Evolutionary conservation across 768 basidiomycete species (phyloP), one percentile per base, ranked within the genome.

Genomic region (Leccinum barrowsii): DNA sequence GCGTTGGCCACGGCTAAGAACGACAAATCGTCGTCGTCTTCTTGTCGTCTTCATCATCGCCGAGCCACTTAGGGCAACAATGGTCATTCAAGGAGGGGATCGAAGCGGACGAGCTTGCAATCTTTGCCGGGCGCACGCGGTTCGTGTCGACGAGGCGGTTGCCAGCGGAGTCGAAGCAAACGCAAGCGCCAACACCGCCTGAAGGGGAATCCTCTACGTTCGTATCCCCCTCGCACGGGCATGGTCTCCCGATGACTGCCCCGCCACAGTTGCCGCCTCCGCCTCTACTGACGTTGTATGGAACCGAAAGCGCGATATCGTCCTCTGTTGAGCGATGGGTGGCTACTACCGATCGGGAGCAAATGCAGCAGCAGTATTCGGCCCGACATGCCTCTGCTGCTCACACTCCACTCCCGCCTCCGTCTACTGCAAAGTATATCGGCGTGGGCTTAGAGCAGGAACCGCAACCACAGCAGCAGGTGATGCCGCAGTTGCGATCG

Each of bases 61-160:
- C 70, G 7, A 49, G 65, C 1, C 60, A 53, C 59, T 61, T 57
- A 67, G 75, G 81, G 5, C 66, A 78, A 19, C 70, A 78, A 3
- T 85, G 83, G 85, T 76, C 71, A 37, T 71, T 85, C 62, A 80
- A 82, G 54, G 74, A 79, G 57, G 82, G 83, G 51, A 78, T 77
- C 11, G 76, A 73, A 0, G 85, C 68, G 19, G 88, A 90, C 58
- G 88, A 87, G 60, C 75, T 90, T 4, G 76, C 82, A 0, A 86
- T 90, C 47, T 85, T 89, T 64, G 83, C 86, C 0, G 89, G 87
- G 4, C 81, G 82, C 58, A 86, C 82, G 0, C 77, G 83, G 8
- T 81, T 90, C 42, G 81, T 89, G 13, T 81, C 83, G 2, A 73
- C 76, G 7, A 78, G 79, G 63, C 73, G 73, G 40, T 42, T 42